A percentile compares a stretch with the other conserved stretches of the same genome.
phyloP scores from a whole-genome alignment of 2,329 filamentous ascomycete genomes.

The Akanthomyces lecanii region DNA sequence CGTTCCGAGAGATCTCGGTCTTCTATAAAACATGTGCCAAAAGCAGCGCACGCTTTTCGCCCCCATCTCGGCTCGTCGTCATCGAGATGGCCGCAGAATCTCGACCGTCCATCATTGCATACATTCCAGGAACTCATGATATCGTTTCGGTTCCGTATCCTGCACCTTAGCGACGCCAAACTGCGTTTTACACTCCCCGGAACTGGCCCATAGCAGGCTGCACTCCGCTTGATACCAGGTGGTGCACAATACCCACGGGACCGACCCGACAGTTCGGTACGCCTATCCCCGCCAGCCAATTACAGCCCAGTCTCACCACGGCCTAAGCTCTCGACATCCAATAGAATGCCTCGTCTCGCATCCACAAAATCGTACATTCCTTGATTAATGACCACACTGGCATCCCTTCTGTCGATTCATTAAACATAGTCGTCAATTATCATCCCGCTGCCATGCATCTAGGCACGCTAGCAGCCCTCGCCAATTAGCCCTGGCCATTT shows the following conservation, averaged over 20 bases:
- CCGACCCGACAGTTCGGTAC: constrained; percentile 19
- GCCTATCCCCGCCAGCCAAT: constrained; percentile 16
- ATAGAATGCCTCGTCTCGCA: constrained; percentile 10
- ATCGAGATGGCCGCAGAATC: background rate
- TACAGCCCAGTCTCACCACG: background rate
- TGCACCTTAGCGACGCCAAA: background rate
- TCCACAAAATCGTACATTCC: constrained; percentile 9
- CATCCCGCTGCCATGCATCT: too few species aligned
- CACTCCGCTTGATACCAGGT: background rate
- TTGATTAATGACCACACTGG: background rate
- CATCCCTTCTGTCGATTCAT: background rate
- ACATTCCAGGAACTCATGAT: too few species aligned
- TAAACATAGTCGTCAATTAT: background rate
- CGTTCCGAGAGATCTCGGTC: too few species aligned
- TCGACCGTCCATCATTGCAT: background rate
- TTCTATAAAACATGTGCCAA: background rate
- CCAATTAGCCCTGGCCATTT: too few species aligned
- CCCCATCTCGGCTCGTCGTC: background rate
- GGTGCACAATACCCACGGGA: constrained; percentile 1
- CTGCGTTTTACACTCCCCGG: background rate
- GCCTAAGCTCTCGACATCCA: constrained; percentile 11
- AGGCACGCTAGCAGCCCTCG: too few species aligned
- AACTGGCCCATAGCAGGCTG: background rate
- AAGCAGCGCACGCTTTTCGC: background rate
- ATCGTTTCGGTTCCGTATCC: background rate